Base-by-base conservation (phyloP, 345 rosid species). In the Excoecaria agallocha region DNA sequence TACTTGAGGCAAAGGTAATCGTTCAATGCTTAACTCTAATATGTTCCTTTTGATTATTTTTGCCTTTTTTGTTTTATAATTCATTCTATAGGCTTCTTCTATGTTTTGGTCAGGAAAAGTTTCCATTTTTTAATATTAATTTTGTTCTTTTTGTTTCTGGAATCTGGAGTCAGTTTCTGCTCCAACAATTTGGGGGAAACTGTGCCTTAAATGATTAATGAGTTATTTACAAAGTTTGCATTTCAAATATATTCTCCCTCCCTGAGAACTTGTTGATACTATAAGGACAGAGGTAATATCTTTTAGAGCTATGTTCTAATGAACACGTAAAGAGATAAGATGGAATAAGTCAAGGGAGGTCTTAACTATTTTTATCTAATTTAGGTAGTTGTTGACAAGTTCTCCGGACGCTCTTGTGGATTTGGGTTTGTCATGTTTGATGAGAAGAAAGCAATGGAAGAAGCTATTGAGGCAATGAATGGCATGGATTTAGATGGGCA, bases 401-500 rank as follows among this genome's bases (percentile, higher is more conserved):
- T 83, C 61, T 86, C 96, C 70, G 98, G 96, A 30, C 96, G 98
- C 64, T 94, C 98, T 68, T 97, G 98, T 82, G 98, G 98, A 74
- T 94, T 91, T 79, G 98, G 98, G 25, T 94, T 94, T 85, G 94
- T 94, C 60, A 87, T 96, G 48, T 94, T 91, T 78, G 96, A 89
- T 81, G 93, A 91, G 72, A 89, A 86, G 67, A 80, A 75, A 30
- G 97, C 94, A 37, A 90, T 94, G 98, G 94, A 90, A 65, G 97
- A 94, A 49, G 98, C 98, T 64, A 94, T 94, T 76, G 86, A 87
- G 57, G 91, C 79, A 68, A 91, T 91, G 97, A 89, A 94, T 77
- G 98, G 98, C 24, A 82, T 91, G 88, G 97, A 91, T 80, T 84
- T 94, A 57, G 97, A 94, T 87, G 98, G 98, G 52, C 84, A 97